These are phyloP conservation scores for Conringia planisiliqua DNA, from an alignment of 345 rosid genomes.

Conservation along the genomic window DNA sequence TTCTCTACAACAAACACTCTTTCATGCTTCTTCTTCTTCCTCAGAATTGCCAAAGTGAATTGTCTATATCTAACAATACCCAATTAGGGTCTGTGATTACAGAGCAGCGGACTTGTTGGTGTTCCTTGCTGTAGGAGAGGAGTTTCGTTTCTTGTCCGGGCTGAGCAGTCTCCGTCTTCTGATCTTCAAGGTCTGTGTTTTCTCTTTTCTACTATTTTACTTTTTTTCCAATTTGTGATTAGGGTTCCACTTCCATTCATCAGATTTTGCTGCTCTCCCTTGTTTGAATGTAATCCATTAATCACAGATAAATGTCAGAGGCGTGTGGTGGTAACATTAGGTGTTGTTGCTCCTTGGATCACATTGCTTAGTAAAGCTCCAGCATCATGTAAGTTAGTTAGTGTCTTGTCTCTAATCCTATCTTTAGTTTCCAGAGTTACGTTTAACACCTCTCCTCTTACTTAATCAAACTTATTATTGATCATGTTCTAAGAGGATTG, in stretches of 20 bases:
- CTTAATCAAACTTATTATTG: background rate
- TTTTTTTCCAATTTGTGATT: background rate
- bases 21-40: slow-evolving; percentile 1
- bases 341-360: slow-evolving; percentile 60
- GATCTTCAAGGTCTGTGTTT: slow-evolving; percentile 45
- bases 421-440: background rate
- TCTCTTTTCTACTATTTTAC: background rate
- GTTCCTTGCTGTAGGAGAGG: slow-evolving; percentile 43
- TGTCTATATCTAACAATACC: slow-evolving; percentile 8
- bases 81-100: slow-evolving; percentile 33
- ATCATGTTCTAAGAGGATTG: slow-evolving; percentile 78
- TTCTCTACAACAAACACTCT: background rate
- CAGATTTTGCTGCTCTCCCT: background rate
- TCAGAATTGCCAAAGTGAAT: background rate
- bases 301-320: slow-evolving; percentile 51
- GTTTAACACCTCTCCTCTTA: background rate
- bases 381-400: slow-evolving; percentile 51
- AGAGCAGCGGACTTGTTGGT: slow-evolving; percentile 32
- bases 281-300: background rate
- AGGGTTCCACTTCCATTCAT: background rate
- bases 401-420: background rate
- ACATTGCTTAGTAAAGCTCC: slow-evolving; percentile 50
- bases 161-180: slow-evolving; percentile 50
- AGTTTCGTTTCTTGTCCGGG: slow-evolving; percentile 49
- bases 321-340: slow-evolving; percentile 58